Base-by-base conservation (phyloP, 805 yeast species). In the Spathaspora hagerdaliae region DNA sequence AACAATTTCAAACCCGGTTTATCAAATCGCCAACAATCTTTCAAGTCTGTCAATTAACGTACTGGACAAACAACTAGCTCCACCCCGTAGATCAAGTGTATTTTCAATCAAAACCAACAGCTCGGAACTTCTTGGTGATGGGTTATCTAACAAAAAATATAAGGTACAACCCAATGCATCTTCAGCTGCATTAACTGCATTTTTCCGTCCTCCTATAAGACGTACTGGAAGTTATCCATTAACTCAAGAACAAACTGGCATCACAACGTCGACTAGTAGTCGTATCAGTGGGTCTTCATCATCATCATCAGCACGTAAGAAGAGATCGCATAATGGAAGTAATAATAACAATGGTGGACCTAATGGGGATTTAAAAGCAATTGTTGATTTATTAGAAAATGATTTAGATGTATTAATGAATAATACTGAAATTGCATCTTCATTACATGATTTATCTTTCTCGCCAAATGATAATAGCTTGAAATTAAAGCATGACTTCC, bases 361-460 rank as follows among this genome's bases (percentile, higher is more conserved):
- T 33, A 59, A 61, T 34, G 67, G 64, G 26, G 83, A 78, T 40
- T 56, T 81, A 24, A 71, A 70, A 49, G 78, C 77, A 14, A 69
- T 81, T 43, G 74, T 81, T 19, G 60, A 65, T 31, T 60, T 81
- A 14, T 55, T 81, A 7, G 81, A 76, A 50, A 68, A 65, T 31
- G 57, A 58, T 54, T 63, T 60, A 6, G 63, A 54, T 15, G 60
- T 45, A 13, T 46, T 61, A 1, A 45, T 61, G 37, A 59, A 63
- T 41, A 61, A 64, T 42, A 55, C 67, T 24, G 71, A 74, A 51
- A 61, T 78, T 15, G 81, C 83, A 0, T 67, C 78, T 26, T 75
- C 77, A n/a, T 61, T 83, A 31, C 85, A 81, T 48, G 78, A 80
- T 49, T 60, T 83, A 31, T 77, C 86, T 1, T 61, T 82, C 3